Conservation (phyloP, 2,329 filamentous ascomycete species). For the Ascochyta fabae region DNA sequence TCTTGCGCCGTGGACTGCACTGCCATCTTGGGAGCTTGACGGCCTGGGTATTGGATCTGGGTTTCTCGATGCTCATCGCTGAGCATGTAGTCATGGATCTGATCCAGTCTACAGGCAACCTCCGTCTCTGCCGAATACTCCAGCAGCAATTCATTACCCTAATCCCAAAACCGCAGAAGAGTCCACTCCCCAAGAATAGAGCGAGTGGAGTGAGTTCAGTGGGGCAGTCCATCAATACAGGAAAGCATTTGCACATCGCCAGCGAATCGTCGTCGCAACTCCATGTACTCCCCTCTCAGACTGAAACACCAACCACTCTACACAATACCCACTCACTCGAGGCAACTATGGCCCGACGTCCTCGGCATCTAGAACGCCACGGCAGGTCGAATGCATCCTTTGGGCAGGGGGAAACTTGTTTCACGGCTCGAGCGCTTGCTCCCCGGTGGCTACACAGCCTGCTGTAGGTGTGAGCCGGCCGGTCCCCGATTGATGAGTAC, state of each 20-base stretch:
- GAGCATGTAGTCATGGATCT: no score
- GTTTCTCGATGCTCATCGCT: no score
- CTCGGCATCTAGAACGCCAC: slow-evolving; percentile 6
- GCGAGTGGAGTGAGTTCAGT: slow-evolving; percentile 6
- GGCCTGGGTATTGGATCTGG: no score
- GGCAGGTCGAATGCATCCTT: background rate
- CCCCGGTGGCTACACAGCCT: slow-evolving; percentile 1
- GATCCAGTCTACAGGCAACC: background rate
- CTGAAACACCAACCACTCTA: slow-evolving; percentile 13
- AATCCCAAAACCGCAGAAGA: background rate
- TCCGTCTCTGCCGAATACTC: background rate
- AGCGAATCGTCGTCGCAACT: slow-evolving; percentile 5
- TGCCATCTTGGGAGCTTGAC: no score
- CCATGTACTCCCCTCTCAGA: background rate
- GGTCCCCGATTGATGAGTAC: slow-evolving; percentile 12
- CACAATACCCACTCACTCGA: background rate
- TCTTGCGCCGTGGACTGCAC: no score
- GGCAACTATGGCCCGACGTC: background rate
- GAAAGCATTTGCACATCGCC: slow-evolving; percentile 4
- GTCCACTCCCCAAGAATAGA: slow-evolving; percentile 6
- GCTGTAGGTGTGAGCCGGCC: background rate
- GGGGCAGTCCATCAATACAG: slow-evolving; percentile 2
- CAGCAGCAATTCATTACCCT: background rate
- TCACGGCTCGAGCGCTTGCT: background rate
- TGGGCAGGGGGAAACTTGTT: background rate